Percentiles rank a stretch among this genome's conserved stretches.
These are phyloP conservation scores for Pyrenula massariospora DNA, from an alignment of 495 filamentous ascomycete genomes.

Conservation along the genomic window DNA sequence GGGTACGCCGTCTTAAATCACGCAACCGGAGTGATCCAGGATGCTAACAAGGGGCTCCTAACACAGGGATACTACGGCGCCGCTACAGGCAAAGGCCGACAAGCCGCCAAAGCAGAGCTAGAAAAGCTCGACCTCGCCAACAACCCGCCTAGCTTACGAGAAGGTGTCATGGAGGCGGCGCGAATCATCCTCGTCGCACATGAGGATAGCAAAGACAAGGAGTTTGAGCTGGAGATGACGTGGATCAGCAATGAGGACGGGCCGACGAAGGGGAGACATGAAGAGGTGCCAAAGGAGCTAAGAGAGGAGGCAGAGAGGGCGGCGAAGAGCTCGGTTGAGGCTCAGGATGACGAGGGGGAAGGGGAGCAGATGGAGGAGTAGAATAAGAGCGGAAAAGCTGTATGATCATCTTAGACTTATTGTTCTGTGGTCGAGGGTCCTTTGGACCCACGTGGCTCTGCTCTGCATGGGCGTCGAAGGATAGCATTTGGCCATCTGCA, in stretches of 20 bases:
- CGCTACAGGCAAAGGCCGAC: slow-evolving; percentile 89
- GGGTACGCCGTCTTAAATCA: too few relatives aligned
- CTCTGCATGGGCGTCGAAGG: too few relatives aligned
- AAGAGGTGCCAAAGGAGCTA: slow-evolving; percentile 81
- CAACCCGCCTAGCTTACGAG: slow-evolving; percentile 52
- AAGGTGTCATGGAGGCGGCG: slow-evolving; percentile 92
- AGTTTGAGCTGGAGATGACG: slow-evolving; percentile 98
- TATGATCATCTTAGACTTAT: too few relatives aligned
- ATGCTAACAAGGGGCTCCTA: too few relatives aligned
- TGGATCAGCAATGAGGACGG: slow-evolving; percentile 79
- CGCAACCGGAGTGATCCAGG: neutral
- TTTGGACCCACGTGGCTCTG: too few relatives aligned
- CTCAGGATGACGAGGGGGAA: slow-evolving; percentile 49
- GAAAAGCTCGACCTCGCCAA: slow-evolving; percentile 90
- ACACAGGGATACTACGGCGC: slow-evolving; percentile 86
- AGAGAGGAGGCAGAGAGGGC: slow-evolving; percentile 81
- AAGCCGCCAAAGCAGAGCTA: slow-evolving; percentile 92
- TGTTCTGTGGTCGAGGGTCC: too few relatives aligned
- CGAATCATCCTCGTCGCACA: slow-evolving; percentile 94
- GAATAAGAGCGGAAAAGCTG: too few relatives aligned
- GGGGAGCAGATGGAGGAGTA: slow-evolving; percentile 72
- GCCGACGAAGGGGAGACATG: slow-evolving; percentile 81
- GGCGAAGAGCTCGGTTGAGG: slow-evolving; percentile 60
- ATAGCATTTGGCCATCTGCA: too few relatives aligned
- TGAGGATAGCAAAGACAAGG: slow-evolving; percentile 96